These are phyloP conservation scores for Salvia sclarea DNA, from an alignment of 305 asterid genomes.

Conservation along the genomic window DNA sequence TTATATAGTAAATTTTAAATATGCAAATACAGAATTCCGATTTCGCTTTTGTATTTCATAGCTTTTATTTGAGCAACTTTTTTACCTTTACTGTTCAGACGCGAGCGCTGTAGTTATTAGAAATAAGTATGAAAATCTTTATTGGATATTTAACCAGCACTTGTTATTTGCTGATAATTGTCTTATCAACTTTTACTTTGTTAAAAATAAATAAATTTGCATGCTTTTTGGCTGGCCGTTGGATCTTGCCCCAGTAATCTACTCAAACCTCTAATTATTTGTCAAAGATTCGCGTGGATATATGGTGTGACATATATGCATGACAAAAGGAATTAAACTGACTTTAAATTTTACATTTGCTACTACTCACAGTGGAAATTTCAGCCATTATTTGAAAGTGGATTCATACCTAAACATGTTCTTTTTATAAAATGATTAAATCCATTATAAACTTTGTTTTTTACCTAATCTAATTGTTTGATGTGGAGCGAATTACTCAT, in stretches of 20 bases:
- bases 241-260: slow-evolving; percentile 10
- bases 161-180: slow-evolving; percentile 43
- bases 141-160: slow-evolving; percentile 13
- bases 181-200: slow-evolving; percentile 21
- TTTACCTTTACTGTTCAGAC: too few relatives aligned
- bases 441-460: not conserved
- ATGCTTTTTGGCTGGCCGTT: slow-evolving; percentile 13
- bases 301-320: slow-evolving; percentile 35
- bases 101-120: too few relatives aligned
- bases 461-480: slow-evolving; percentile 25
- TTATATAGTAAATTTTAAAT: too few relatives aligned
- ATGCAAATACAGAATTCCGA: too few relatives aligned
- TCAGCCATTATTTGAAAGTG: slow-evolving; percentile 20
- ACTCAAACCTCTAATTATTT: slow-evolving; percentile 23
- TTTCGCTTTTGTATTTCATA: too few relatives aligned
- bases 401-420: slow-evolving; percentile 21
- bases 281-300: slow-evolving; percentile 53
- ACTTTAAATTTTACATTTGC: slow-evolving; percentile 22
- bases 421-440: slow-evolving; percentile 16
- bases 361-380: slow-evolving; percentile 15
- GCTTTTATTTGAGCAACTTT: too few relatives aligned
- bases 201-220: not conserved
- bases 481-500: slow-evolving; percentile 16
- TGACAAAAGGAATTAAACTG: not conserved
- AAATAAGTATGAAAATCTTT: not conserved